A percentile compares a stretch with the other conserved stretches of the same genome.
Conservation (phyloP, 352 stramenopile species). For the Pythium aphanidermatum region DNA sequence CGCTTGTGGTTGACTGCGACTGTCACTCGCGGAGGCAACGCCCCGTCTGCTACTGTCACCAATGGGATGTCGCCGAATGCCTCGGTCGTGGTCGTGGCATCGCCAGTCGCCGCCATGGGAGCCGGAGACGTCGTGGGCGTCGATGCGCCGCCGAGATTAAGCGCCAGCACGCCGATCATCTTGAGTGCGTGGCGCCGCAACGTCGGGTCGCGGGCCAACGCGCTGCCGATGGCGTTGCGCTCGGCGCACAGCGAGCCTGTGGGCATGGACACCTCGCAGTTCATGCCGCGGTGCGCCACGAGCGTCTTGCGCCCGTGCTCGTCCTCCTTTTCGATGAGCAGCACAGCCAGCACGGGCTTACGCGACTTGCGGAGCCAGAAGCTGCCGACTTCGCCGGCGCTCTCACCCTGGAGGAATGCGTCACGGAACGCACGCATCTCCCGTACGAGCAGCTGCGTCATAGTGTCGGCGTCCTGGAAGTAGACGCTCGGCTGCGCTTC, state of each 20-base stretch:
- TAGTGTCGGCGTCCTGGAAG: constrained; percentile 65
- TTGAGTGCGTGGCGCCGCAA: constrained; percentile 90
- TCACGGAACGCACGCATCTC: constrained; percentile 91
- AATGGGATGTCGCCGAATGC: constrained; percentile 5
- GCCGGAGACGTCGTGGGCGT: constrained; percentile 7
- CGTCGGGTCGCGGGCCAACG: constrained; percentile 91
- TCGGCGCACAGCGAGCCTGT: constrained; percentile 95
- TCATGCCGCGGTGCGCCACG: constrained; percentile 94
- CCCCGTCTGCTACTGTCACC: constrained; percentile 1
- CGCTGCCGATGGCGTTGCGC: constrained; percentile 97
- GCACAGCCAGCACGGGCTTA: constrained; percentile 96
- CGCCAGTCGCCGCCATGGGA: too few species aligned
- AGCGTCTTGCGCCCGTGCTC: constrained; percentile 36
- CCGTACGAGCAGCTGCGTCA: constrained; percentile 84
- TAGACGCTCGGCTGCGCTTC: constrained; percentile 92
- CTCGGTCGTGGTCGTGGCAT: neutral
- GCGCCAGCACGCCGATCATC: constrained; percentile 93
- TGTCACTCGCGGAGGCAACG: constrained; percentile 2
- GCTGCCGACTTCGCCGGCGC: constrained; percentile 82
- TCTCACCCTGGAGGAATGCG: constrained; percentile 69
- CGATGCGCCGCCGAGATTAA: constrained; percentile 45
- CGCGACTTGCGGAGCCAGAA: constrained; percentile 99
- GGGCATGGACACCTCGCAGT: constrained; percentile 98
- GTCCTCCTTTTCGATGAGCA: constrained; percentile 90
- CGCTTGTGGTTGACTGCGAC: constrained; percentile 7